phyloP scores from a whole-genome alignment of 2,329 filamentous ascomycete species.

The Lachnellula hyalina region DNA sequence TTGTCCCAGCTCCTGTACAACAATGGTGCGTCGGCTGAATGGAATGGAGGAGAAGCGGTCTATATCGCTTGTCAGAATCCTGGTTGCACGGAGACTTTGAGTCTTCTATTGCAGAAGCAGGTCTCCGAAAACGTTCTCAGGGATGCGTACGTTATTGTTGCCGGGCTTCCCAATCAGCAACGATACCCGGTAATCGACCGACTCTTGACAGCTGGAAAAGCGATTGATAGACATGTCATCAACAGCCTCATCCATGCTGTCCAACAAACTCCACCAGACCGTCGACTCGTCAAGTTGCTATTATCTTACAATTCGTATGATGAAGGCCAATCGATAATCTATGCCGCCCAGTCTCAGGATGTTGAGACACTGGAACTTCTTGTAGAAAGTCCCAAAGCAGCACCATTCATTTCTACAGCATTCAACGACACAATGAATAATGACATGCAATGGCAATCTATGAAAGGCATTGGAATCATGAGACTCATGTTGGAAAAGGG shows the following conservation, averaged over 20 bases:
- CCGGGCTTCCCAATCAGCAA: constrained; percentile 5
- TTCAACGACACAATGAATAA: constrained; percentile 41
- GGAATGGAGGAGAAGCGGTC: constrained; percentile 11
- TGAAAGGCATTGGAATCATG: constrained; percentile 28
- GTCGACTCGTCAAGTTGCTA: constrained; percentile 40
- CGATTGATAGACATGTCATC: constrained; percentile 9
- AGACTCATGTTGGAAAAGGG: constrained; percentile 46
- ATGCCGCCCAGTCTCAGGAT: constrained; percentile 8
- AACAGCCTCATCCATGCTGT: constrained; percentile 10
- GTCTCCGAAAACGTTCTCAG: constrained; percentile 5
- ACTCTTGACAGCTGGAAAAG: constrained; percentile 15
- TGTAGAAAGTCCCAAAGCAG: constrained; percentile 29
- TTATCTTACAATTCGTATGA: constrained; percentile 46
- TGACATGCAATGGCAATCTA: constrained; percentile 47
- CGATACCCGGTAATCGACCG: constrained; percentile 7
- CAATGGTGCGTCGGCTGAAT: constrained; percentile 13
- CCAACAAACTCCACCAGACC: constrained; percentile 8
- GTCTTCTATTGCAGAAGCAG: constrained; percentile 5
- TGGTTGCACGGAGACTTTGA: constrained; percentile 5
- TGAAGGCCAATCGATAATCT: constrained; percentile 45
- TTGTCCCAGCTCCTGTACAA: constrained; percentile 7
- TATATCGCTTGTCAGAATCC: constrained; percentile 8
- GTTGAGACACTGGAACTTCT: constrained; percentile 10
- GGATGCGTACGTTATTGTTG: constrained; percentile 7
- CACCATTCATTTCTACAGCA: constrained; percentile 30